Percentiles rank a stretch among this genome's conserved stretches.
Conservation (phyloP, 805 yeast species). For the Monosporozyma aquatica region DNA sequence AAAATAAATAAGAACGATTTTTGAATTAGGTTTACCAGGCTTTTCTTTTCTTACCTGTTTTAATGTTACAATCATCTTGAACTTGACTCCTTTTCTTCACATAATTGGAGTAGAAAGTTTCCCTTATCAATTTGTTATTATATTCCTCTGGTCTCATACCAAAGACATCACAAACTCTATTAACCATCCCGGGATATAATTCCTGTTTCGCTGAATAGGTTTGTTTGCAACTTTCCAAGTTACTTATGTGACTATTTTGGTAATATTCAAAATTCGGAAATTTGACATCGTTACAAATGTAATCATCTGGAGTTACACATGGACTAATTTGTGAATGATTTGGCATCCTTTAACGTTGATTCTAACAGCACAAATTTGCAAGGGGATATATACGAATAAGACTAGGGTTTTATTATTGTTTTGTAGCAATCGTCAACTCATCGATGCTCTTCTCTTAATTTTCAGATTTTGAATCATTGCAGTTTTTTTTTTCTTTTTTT, state of each 20-base stretch:
- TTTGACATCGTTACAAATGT: background rate
- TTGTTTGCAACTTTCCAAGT: background rate
- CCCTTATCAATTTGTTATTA: slow-evolving; percentile 2
- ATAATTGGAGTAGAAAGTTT: background rate
- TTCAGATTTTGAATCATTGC: too few relatives aligned
- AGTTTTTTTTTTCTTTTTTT: too few relatives aligned
- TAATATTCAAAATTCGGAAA: background rate
- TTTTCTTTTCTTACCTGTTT: background rate
- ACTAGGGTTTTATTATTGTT: too few relatives aligned
- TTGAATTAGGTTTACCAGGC: background rate
- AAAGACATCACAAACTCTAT: slow-evolving; percentile 5
- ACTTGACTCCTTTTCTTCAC: background rate
- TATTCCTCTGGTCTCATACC: slow-evolving; percentile 8
- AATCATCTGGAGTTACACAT: background rate
- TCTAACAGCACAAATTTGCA: too few relatives aligned
- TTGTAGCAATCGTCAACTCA: too few relatives aligned
- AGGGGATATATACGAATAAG: too few relatives aligned
- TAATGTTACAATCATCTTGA: background rate
- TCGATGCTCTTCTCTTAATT: too few relatives aligned
- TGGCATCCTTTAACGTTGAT: too few relatives aligned
- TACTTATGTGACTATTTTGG: background rate
- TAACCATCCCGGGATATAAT: slow-evolving; percentile 9
- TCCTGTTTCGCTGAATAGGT: too few relatives aligned
- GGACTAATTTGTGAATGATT: background rate
- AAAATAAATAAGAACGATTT: too few relatives aligned